Conservation (phyloP, 2,329 filamentous ascomycete genomes). For the Triangularia verruculosa region DNA sequence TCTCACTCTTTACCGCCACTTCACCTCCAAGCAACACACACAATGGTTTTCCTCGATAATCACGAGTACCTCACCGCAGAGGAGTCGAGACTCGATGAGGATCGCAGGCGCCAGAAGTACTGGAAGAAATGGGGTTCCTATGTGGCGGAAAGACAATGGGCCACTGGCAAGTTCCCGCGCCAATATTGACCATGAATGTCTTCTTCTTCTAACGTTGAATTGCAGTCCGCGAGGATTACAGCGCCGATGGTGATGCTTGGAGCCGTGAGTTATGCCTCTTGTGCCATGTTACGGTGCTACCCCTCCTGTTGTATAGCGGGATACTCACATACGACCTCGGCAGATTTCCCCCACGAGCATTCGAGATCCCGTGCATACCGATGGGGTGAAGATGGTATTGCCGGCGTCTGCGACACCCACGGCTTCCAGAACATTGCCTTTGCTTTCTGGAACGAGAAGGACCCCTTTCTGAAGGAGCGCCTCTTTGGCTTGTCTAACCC, state of each 20-base stretch:
- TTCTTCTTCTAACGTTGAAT: neutral
- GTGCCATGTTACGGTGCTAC: neutral
- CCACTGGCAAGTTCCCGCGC: conserved; percentile 62
- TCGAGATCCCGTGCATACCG: conserved; percentile 84
- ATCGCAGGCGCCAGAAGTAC: conserved; percentile 79
- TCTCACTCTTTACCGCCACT: neutral
- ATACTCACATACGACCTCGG: conserved; percentile 17
- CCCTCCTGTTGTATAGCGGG: neutral
- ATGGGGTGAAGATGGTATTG: conserved; percentile 97
- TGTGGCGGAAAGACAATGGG: conserved; percentile 92
- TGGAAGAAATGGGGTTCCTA: conserved; percentile 99
- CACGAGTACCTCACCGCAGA: conserved; percentile 86
- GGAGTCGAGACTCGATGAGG: conserved; percentile 84
- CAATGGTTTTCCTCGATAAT: conserved; percentile 86
- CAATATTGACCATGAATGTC: neutral
- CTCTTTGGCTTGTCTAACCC: conserved; percentile 94
- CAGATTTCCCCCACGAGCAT: conserved; percentile 92
- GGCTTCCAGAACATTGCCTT: conserved; percentile 90
- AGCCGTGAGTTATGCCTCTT: conserved; percentile 63
- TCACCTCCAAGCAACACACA: conserved; percentile 22
- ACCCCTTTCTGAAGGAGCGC: conserved; percentile 91
- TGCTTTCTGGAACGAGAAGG: conserved; percentile 96
- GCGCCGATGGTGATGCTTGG: conserved; percentile 88
- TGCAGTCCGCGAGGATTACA: conserved; percentile 86
- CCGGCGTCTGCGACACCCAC: conserved; percentile 88